Base-by-base conservation (phyloP, 306 rosid species). In the Mucuna pruriens region DNA sequence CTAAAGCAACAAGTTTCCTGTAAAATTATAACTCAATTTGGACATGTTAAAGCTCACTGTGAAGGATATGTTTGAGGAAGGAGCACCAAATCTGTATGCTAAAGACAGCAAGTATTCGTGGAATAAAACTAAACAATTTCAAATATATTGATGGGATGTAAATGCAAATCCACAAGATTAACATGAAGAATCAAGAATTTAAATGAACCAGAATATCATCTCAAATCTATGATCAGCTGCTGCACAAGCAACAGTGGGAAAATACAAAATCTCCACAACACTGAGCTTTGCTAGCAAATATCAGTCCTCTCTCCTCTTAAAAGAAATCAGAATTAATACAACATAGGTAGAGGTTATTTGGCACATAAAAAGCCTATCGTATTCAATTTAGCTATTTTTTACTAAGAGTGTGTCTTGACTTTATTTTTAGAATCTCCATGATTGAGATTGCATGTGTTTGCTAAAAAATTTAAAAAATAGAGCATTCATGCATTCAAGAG, bases 401-500 rank as follows among this genome's bases (percentile, higher is more conserved):
- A 20, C 16, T 19, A 60, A 58, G 66, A 76, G 46, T 4, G 63
- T 20, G 17, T 13, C 69, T 62, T 20, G 25, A 11, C 31, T 49
- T 39, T 19, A 42, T 45, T 58, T 73, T 42, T 44, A 16, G 64
- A 66, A 58, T 63, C 19, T 66, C 19, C 58, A 48, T 60, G 36
- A 70, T 61, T 77, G 46, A 77, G 40, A 51, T 69, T 34, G 72
- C 16, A 45, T 0, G 31, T 67, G 34, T 7, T 16, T 33, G 13
- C 51, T 25, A 62, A 26, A 44, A 60, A n/a, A n/a, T n/a, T n/a
- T n/a, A n/a, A 1, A 61, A 72, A 46, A 33, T 44, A 48, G 39
- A 64, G 61, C 69, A 81, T 60, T 39, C 61, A 63, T 63, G 44
- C 65, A 71, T 40, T 51, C 74, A n/a, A 60, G 49, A 80, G 13